Evolutionary conservation across 257 asterid species (phyloP), one percentile per base, ranked within the genome.

Genomic region (Euphrasia confusa): DNA sequence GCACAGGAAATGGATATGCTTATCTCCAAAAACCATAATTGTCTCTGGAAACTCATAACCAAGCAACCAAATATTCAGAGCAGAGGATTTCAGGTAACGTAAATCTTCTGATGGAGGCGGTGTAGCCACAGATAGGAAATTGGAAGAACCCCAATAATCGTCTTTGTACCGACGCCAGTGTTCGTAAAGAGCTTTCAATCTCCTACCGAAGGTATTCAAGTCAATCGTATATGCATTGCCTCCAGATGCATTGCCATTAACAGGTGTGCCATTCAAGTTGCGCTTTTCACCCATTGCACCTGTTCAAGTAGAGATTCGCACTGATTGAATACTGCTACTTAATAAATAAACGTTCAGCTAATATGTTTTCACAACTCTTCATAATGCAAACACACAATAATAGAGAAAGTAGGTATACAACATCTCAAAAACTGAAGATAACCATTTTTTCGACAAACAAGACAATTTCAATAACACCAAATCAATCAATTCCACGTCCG

Each of bases 1-100:
- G 75, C 92, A 83, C 14, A 83, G 63, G 17, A 81, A 79, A 73
- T 81, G 75, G 24, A 83, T 76, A 17, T 81, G 79, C 53, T 74
- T 78, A 27, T 72, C 76, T 26, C 75, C 77, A 5, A 86, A 86
- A 44, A 81, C 85, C 83, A 86, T 86, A 62, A 86, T 78, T 2
- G 95, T 86, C 64, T 86, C 95, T 0, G 92, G 87, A 58, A 83
- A 86, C 55, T 86, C 95, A 66, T 86, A 81, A 26, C 89, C 95
- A 61, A 86, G 77, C 66, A 86, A 69, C 95, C 95, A 86, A 54
- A 83, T 75, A 70, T 72, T 74, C 63, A 86, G 64, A 21, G 87
- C 81, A 10, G 89, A 86, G 12, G 95, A 83, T 66, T 86, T 86
- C 48, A 70, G 75, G 67, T 86, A 86, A 42, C 95, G 88, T 70